Evolutionary conservation across 768 basidiomycete species (phyloP), one percentile per base, ranked within the genome.

Genomic region (Albatrellus ellisii): DNA sequence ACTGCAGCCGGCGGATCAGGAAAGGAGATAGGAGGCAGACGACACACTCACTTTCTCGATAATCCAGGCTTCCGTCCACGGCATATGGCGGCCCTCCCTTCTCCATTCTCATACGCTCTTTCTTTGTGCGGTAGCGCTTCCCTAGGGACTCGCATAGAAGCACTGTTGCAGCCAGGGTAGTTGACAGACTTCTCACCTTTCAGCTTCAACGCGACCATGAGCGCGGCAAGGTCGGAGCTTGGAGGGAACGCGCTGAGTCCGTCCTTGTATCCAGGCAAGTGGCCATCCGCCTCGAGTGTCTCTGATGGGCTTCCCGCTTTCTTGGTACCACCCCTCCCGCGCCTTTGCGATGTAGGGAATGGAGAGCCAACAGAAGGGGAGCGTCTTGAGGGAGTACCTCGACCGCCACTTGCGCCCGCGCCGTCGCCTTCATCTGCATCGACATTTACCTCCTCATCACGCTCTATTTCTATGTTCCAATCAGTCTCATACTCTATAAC

Each of bases 401-500:
- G 48, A 24, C 51, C 51, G 4, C 46, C 43, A 15, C 46, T 34
- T 4, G 36, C 14, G 14, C 25, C 45, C 48, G 17, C 43, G 6
- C 42, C 51, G 2, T 49, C 54, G 2, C 61, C 64, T 8, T 66
- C 79, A 29, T 81, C 82, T 26, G 70, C 56, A 25, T 59, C 58
- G 15, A 51, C 52, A 4, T 47, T 45, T 26, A 52, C 47, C 8
- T 53, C 46, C 10, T 60, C 62, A 29, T 64, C 61, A 21, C 50
- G 72, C 52, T 83, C 83, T 7, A 81, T 63, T 40, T 88, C 83
- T 44, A 86, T 79, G 50, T 82, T 85, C 83, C 83, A 86, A 55
- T 85, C 79, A 1, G 79, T 75, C 61, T 86, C 83, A 54, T 79
- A 80, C 43, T 86, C 82, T 44, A 86, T 83, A 31, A 86, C 84